These are phyloP conservation scores for Ceratobasidium papillatum DNA, from an alignment of 1,284 basidiomycete genomes.

Conservation along the genomic window DNA sequence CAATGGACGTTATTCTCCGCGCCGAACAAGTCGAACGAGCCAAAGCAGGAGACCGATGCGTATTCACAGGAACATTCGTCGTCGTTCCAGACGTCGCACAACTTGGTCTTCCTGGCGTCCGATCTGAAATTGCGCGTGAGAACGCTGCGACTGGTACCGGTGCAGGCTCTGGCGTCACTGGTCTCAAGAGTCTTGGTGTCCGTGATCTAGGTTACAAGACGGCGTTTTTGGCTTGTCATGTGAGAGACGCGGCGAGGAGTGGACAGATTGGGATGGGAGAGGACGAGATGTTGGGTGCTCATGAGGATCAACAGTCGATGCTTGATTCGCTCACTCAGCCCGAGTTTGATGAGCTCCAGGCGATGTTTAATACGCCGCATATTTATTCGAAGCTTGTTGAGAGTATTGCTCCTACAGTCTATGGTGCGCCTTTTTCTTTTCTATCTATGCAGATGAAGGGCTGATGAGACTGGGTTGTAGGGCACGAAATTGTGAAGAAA, in stretches of 20 bases:
- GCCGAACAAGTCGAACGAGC: slow-evolving; percentile 96
- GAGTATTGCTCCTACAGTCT: slow-evolving; percentile 97
- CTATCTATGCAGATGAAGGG: not conserved
- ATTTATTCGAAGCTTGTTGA: slow-evolving; percentile 94
- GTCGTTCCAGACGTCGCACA: slow-evolving; percentile 99
- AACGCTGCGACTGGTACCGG: slow-evolving; percentile 67
- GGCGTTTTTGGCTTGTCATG: slow-evolving; percentile 98
- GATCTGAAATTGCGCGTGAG: slow-evolving; percentile 91
- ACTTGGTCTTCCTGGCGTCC: slow-evolving; percentile 93
- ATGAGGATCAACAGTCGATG: slow-evolving; percentile 76
- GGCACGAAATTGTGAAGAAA: slow-evolving; percentile 98
- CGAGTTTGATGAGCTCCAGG: slow-evolving; percentile 93
- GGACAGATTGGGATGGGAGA: slow-evolving; percentile 61
- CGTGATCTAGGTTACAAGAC: slow-evolving; percentile 98
- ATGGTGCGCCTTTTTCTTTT: slow-evolving; percentile 60
- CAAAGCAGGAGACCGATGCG: slow-evolving; percentile 98
- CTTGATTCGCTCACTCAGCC: slow-evolving; percentile 89
- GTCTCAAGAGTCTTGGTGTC: slow-evolving; percentile 93
- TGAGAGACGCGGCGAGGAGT: slow-evolving; percentile 78
- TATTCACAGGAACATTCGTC: slow-evolving; percentile 97
- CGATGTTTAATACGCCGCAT: slow-evolving; percentile 92
- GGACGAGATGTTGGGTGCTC: slow-evolving; percentile 29
- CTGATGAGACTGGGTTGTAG: slow-evolving; percentile 45
- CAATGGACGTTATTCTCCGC: slow-evolving; percentile 93
- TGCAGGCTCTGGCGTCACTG: slow-evolving; percentile 81